Percentiles rank a stretch among this genome's conserved stretches.
These are phyloP conservation scores for Albophoma yamanashiensis DNA, from an alignment of 2,329 filamentous ascomycete species.

Conservation along the genomic window DNA sequence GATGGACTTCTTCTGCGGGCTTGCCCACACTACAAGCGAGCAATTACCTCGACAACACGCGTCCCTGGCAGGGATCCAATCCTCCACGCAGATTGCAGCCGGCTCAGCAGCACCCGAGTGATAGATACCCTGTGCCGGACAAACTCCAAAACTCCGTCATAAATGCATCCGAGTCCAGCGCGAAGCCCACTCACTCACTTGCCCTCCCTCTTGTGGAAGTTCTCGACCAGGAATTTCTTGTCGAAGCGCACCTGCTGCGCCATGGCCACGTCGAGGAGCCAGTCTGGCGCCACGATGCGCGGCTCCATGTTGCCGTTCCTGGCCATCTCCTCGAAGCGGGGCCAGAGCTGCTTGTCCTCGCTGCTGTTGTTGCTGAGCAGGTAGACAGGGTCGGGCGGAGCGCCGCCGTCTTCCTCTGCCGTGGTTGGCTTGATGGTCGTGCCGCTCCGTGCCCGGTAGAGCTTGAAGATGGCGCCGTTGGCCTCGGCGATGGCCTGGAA, in stretches of 20 bases:
- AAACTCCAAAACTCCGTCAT: constrained; percentile 10
- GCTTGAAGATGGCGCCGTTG: constrained; percentile 75
- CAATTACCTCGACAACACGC: background rate
- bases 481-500: constrained; percentile 79
- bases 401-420: constrained; percentile 51
- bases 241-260: constrained; percentile 66
- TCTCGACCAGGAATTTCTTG: constrained; percentile 46
- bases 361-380: constrained; percentile 60
- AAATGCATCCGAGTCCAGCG: background rate
- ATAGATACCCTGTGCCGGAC: background rate
- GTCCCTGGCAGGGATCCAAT: background rate
- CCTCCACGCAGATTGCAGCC: background rate
- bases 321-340: constrained; percentile 70
- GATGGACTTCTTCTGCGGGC: constrained; percentile 18
- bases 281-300: constrained; percentile 74
- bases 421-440: constrained; percentile 55
- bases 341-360: constrained; percentile 67
- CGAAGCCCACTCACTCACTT: constrained; percentile 1
- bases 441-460: constrained; percentile 65
- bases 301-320: constrained; percentile 68
- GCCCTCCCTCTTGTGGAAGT: constrained; percentile 24
- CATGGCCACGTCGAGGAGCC: constrained; percentile 86
- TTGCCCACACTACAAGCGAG: background rate
- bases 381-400: constrained; percentile 63
- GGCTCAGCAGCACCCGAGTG: background rate